phyloP scores from a whole-genome alignment of 2,329 filamentous ascomycete genomes.

The Dryadomyces sulphureus region DNA sequence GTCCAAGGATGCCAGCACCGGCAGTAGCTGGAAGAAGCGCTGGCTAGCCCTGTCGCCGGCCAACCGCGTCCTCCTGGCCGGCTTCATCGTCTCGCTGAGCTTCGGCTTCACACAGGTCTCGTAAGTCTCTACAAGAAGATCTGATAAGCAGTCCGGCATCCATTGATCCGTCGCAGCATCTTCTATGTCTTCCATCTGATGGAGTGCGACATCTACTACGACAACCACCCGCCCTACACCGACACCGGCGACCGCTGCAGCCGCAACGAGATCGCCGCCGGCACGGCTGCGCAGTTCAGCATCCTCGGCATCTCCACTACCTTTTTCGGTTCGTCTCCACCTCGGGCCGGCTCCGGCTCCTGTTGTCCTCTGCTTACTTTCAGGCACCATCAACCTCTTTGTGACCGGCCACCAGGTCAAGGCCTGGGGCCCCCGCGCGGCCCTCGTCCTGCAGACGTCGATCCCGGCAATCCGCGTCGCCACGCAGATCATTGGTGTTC shows the following conservation, averaged over 20 bases:
- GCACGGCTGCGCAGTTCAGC: constrained; percentile 48
- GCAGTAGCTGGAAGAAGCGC: background rate
- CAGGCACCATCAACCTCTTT: constrained; percentile 45
- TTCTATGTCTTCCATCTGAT: constrained; percentile 56
- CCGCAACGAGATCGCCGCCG: constrained; percentile 46
- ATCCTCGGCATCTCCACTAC: constrained; percentile 54
- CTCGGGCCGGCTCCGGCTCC: too few relatives aligned
- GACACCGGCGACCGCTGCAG: constrained; percentile 40
- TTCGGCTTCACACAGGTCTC: constrained; percentile 35
- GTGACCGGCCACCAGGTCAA: constrained; percentile 54
- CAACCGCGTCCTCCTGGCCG: constrained; percentile 38
- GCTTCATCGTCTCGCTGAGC: constrained; percentile 41
- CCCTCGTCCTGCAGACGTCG: constrained; percentile 47
- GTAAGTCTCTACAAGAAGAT: constrained; percentile 19
- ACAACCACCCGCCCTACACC: constrained; percentile 34
- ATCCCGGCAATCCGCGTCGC: constrained; percentile 49
- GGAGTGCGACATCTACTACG: constrained; percentile 58
- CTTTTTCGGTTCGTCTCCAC: constrained; percentile 36
- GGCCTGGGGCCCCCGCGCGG: constrained; percentile 44
- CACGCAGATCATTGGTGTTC: constrained; percentile 50
- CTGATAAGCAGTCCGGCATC: background rate
- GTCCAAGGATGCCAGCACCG: background rate
- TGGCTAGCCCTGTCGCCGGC: constrained; percentile 8
- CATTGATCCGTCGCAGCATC: constrained; percentile 15
- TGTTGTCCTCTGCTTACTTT: background rate